phyloP scores from a whole-genome alignment of 495 filamentous ascomycete genomes.

The Aspergillus biplanus region DNA sequence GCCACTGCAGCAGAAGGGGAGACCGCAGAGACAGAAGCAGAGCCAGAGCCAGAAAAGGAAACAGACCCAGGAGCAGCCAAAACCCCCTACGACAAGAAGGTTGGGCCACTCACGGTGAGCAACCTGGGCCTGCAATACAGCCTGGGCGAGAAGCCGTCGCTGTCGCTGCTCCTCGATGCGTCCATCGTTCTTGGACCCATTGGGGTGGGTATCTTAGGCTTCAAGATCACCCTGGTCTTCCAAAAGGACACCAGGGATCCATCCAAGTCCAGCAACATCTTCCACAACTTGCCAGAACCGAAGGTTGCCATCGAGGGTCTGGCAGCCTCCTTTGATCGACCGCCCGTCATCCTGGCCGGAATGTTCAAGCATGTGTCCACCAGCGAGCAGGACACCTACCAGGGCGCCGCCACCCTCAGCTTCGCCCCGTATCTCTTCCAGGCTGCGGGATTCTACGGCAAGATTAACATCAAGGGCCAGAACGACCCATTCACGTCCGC shows the following conservation, averaged over 20 bases:
- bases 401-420: slow-evolving; percentile 43
- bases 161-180: slow-evolving; percentile 41
- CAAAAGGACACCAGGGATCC: not conserved
- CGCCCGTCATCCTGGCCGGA: slow-evolving; percentile 44
- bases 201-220: slow-evolving; percentile 40
- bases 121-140: slow-evolving; percentile 42
- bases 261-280: not conserved
- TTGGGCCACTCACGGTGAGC: slow-evolving; percentile 30
- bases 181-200: slow-evolving; percentile 44
- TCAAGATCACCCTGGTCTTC: slow-evolving; percentile 28
- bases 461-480: slow-evolving; percentile 13
- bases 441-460: slow-evolving; percentile 44
- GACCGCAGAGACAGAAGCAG: not conserved
- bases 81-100: slow-evolving; percentile 30
- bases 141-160: slow-evolving; percentile 6
- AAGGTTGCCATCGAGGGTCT: slow-evolving; percentile 40
- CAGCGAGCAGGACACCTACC: slow-evolving; percentile 29
- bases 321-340: slow-evolving; percentile 35
- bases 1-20: not conserved
- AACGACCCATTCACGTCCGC: slow-evolving; percentile 33
- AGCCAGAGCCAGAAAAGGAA: slow-evolving; percentile 5
- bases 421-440: slow-evolving; percentile 40
- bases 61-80: slow-evolving; percentile 15
- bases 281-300: slow-evolving; percentile 13
- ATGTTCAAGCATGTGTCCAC: slow-evolving; percentile 35